Base-by-base conservation (phyloP, 2,329 filamentous ascomycete genomes). In the Pestalotiopsis sp. region DNA sequence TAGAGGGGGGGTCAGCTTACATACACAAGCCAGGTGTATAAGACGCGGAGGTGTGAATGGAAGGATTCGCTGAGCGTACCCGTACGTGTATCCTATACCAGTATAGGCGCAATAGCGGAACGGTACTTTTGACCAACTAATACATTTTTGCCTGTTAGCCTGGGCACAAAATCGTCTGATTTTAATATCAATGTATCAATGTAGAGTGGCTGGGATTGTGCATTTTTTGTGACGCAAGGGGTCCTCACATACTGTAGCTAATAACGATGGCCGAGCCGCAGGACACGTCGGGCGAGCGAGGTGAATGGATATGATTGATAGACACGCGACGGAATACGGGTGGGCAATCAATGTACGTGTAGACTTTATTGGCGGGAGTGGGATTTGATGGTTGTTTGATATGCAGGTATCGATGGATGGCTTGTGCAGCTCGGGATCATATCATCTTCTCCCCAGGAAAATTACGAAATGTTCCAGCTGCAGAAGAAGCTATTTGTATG, bases 181-280 rank as follows among this genome's bases (percentile, higher is more conserved):
- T 61, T 61, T 61, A 61, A 61, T 61, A 61, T 61, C 31, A 27
- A 38, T n/a, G 59, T 52, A n/a, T 7, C 17, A n/a, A 52, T 52
- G 17, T 17, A 52, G 45, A 52, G 20, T 17, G 45, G 45, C 45
- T 52, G 45, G 45, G 45, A 52, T 52, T 52, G 45, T n/a, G 20
- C 45, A 38, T 20, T 11, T 61, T 25, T 39, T n/a, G n/a, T 61
- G 59, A 61, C 17, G 59, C 59, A 61, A 17, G 12, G 36, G 59
- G 27, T n/a, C 38, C 59, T 59, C 45, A 31, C 57, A 25, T 14
- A 23, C 23, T 23, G 23, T 23, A 31, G 14, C 1, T 36, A n/a
- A 36, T 61, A 61, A 31, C 36, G 27, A 36, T 61, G 38, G 59
- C 59, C 59, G 59, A 61, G 59, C 59, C 38, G 59, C 59, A 61